phyloP scores from a whole-genome alignment of 129 eudicot species.

The Deinandra increscens region DNA sequence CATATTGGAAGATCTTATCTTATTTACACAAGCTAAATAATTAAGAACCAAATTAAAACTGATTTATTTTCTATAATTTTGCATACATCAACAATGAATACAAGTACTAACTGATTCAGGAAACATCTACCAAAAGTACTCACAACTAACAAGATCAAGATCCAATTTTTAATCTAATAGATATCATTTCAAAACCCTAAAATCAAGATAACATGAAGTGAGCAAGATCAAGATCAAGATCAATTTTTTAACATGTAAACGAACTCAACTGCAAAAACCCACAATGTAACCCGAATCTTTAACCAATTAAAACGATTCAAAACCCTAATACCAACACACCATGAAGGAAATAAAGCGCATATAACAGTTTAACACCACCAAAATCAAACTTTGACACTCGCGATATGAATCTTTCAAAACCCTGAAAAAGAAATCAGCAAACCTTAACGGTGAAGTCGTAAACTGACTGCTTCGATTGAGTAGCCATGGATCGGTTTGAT shows the following conservation, averaged over 20 bases:
- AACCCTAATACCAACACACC: not conserved
- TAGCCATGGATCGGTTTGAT: conserved; percentile 57
- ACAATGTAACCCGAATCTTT: not conserved
- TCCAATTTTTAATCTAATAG: not conserved
- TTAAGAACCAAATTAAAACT: not conserved
- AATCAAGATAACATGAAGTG: not conserved
- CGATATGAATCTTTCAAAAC: not conserved
- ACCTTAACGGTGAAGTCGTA: conserved; percentile 93
- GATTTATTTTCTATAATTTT: not conserved
- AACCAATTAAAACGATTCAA: not conserved
- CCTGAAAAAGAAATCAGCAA: conserved; percentile 3
- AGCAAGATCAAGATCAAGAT: conserved; percentile 9
- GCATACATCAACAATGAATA: not conserved
- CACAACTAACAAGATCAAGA: not conserved
- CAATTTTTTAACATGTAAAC: not conserved
- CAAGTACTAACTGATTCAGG: not conserved
- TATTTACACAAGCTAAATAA: not conserved
- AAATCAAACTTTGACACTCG: not conserved
- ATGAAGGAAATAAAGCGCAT: not conserved
- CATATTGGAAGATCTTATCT: not conserved
- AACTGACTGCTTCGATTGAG: conserved; percentile 65
- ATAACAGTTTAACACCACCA: too few species aligned
- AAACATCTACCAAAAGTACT: conserved; percentile 8
- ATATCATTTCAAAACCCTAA: conserved; percentile 10
- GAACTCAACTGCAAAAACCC: not conserved